These are phyloP conservation scores for Starmerella davenportii DNA, from an alignment of 805 yeast species.

Conservation along the genomic window DNA sequence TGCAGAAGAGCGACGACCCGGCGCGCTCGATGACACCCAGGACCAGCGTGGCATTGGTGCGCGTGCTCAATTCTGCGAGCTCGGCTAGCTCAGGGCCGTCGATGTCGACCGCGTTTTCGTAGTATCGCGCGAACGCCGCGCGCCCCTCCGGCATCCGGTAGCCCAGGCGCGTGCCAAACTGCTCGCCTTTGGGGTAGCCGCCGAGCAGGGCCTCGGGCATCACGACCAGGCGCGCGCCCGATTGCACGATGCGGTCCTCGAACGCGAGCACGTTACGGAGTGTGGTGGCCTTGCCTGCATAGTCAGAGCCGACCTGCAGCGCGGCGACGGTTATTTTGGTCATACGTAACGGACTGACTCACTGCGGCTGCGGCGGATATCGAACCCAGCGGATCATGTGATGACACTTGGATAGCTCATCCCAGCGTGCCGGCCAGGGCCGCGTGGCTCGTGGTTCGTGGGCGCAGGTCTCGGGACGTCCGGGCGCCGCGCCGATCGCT, in stretches of 20 bases:
- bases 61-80: not conserved
- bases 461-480: too few species aligned
- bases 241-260: slow-evolving; percentile 23
- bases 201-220: slow-evolving; percentile 32
- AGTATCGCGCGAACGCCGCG: slow-evolving; percentile 26
- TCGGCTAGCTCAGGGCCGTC: not conserved
- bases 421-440: too few species aligned
- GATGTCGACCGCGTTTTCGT: slow-evolving; percentile 8
- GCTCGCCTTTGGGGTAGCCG: slow-evolving; percentile 31
- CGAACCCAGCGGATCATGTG: too few species aligned
- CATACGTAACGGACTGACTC: too few species aligned
- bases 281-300: slow-evolving; percentile 26
- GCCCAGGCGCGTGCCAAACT: slow-evolving; percentile 29
- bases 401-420: too few species aligned
- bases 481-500: too few species aligned
- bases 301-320: slow-evolving; percentile 28
- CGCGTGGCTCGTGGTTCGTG: too few species aligned
- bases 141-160: slow-evolving; percentile 28
- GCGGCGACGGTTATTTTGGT: slow-evolving; percentile 24
- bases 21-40: not conserved
- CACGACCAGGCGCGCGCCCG: slow-evolving; percentile 26
- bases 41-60: not conserved
- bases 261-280: slow-evolving; percentile 25
- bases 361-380: too few species aligned
- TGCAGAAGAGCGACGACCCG: slow-evolving; percentile 22